A percentile compares a stretch with the other conserved stretches of the same genome.
phyloP scores from a whole-genome alignment of 306 rosid species.

The Spatholobus suberectus region DNA sequence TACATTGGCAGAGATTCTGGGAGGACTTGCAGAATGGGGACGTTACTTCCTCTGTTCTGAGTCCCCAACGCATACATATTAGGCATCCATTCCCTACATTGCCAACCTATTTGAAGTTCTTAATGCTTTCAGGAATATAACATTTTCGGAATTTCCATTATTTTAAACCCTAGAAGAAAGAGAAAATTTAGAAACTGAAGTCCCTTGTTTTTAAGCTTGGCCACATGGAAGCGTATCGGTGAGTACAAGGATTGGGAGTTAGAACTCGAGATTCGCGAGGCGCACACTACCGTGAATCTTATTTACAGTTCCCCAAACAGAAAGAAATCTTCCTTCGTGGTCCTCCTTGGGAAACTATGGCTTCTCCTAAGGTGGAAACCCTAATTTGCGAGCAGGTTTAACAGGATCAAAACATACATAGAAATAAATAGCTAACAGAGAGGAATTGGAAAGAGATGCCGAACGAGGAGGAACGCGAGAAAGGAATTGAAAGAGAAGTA shows the following conservation, averaged over 20 bases:
- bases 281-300: background rate
- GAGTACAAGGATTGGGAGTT: background rate
- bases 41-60: background rate
- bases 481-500: background rate
- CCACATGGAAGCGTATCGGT: background rate
- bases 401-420: background rate
- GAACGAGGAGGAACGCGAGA: background rate
- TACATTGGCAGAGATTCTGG: background rate
- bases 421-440: background rate
- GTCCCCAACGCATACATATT: background rate
- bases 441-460: background rate
- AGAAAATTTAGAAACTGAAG: background rate
- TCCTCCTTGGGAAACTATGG: background rate
- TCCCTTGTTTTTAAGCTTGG: background rate
- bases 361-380: slow-evolving; percentile 10
- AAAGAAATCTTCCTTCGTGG: background rate
- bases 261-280: too few relatives aligned
- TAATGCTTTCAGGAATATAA: background rate
- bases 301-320: slow-evolving; percentile 28
- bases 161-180: background rate
- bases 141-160: background rate
- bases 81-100: slow-evolving; percentile 6
- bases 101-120: slow-evolving; percentile 23
- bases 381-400: background rate
- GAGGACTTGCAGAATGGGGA: background rate